Conservation (phyloP, 805 yeast species). For the Jamesozyma spencerorum region DNA sequence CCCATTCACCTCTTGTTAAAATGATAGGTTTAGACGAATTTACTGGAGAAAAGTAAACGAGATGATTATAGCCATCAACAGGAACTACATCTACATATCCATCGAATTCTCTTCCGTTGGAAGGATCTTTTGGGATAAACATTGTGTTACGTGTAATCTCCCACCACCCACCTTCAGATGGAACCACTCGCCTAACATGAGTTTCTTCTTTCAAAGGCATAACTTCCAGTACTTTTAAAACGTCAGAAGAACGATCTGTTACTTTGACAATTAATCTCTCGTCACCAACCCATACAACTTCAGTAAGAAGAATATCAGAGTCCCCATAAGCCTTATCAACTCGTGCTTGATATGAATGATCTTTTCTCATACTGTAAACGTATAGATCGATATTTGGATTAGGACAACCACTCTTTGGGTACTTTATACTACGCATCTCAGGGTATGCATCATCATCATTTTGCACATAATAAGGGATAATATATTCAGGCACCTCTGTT, state of each 20-base stretch:
- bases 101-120: slow-evolving; percentile 37
- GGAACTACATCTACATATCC: slow-evolving; percentile 79
- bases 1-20: slow-evolving; percentile 79
- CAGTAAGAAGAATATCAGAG: slow-evolving; percentile 47
- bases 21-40: slow-evolving; percentile 43
- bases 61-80: slow-evolving; percentile 55
- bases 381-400: slow-evolving; percentile 59
- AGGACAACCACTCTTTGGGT: slow-evolving; percentile 75
- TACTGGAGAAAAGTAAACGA: slow-evolving; percentile 78
- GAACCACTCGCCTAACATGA: slow-evolving; percentile 39
- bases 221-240: slow-evolving; percentile 47
- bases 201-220: slow-evolving; percentile 35
- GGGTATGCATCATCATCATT: slow-evolving; percentile 49
- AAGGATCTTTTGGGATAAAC: slow-evolving; percentile 43
- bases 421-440: slow-evolving; percentile 49
- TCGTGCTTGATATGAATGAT: slow-evolving; percentile 33
- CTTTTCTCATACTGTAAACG: slow-evolving; percentile 33
- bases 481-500: slow-evolving; percentile 59
- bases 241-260: slow-evolving; percentile 59
- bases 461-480: slow-evolving; percentile 68
- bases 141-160: slow-evolving; percentile 60
- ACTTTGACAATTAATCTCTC: slow-evolving; percentile 43
- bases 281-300: slow-evolving; percentile 61
- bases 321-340: slow-evolving; percentile 32
- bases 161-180: slow-evolving; percentile 59